These are phyloP conservation scores for Nemania sp. DNA, from an alignment of 2,329 filamentous ascomycete genomes.

Conservation along the genomic window DNA sequence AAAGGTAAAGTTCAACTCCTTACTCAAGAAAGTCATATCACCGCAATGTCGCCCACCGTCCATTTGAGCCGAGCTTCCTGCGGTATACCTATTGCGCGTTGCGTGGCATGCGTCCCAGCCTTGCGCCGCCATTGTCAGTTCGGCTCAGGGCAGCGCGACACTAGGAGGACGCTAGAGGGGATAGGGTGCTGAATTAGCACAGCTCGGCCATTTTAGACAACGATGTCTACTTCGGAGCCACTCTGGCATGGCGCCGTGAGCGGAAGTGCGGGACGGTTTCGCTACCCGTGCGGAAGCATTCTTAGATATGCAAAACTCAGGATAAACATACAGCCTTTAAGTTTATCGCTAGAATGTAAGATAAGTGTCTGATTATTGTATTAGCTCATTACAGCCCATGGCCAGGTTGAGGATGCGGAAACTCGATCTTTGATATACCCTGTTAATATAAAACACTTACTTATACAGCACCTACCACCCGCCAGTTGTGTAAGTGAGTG, in stretches of 20 bases:
- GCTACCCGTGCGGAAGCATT: slow-evolving; percentile 6
- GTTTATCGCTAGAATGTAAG: neutral
- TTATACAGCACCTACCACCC: neutral
- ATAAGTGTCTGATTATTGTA: neutral
- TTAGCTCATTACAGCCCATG: neutral
- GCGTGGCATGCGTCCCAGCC: neutral
- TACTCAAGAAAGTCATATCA: slow-evolving; percentile 11
- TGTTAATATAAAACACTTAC: neutral
- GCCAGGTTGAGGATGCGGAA: neutral
- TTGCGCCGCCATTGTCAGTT: neutral
- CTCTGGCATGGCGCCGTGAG: neutral
- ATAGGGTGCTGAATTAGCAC: slow-evolving; percentile 4
- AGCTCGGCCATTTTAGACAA: slow-evolving; percentile 3
- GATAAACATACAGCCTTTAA: neutral
- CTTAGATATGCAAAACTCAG: neutral
- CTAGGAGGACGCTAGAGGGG: neutral
- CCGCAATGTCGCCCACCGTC: slow-evolving; percentile 11
- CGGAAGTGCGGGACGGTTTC: neutral
- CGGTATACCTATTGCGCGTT: neutral
- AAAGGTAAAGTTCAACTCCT: slow-evolving; percentile 32
- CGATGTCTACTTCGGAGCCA: neutral
- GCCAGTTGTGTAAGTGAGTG: neutral
- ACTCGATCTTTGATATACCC: neutral
- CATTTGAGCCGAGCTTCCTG: neutral
- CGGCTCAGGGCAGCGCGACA: neutral